Evolutionary conservation across 106 monocot genomes (phyloP), one percentile per base, ranked within the genome.

Genomic region (Gastrodia elata): DNA sequence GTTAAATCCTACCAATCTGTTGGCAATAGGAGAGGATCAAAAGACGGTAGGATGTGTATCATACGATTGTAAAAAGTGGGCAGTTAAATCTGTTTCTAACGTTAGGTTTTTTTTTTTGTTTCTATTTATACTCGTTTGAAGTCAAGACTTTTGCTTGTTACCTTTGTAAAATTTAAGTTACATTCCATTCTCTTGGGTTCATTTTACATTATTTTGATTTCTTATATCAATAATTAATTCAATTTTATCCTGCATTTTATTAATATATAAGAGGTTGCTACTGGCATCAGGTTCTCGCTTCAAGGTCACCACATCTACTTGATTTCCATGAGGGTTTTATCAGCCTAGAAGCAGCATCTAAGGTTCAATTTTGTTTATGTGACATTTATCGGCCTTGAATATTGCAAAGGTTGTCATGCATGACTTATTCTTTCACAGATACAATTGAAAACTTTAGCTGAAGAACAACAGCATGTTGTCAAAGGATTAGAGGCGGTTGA

Each of bases 381-480:
- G 15, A 70, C 42, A 2, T 37, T 78, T 71, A 58, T 65, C 49
- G 27, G 34, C 74, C 1, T 67, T 77, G 20, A 26, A 37, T 67
- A 26, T 9, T 67, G 5, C 36, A 67, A 37, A 20, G 16, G 22
- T 37, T 0, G 16, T 67, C 16, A 13, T 68, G 43, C 56, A 70
- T 79, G 36, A 67, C 43, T 2, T 11, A 0, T 18, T 68, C 5
- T 68, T 59, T 71, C 48, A 71, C 83, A 87, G 87, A 80, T 87
- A 81, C 87, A 87, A 81, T 72, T 94, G 70, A 94, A 94, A 59
- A 70, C 78, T 7, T 78, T 91, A 56, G 91, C 91, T 32, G 94
- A 91, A 76, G 91, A 94, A 84, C 91, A 88, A 86, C 91, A 94
- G 85, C 88, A 88, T 25, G 77, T 91, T 76, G 83, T 84, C 33